A percentile compares a stretch with the other conserved stretches of the same genome.
These are phyloP conservation scores for Venustampulla echinocandica DNA, from an alignment of 495 filamentous ascomycete species.

Conservation along the genomic window DNA sequence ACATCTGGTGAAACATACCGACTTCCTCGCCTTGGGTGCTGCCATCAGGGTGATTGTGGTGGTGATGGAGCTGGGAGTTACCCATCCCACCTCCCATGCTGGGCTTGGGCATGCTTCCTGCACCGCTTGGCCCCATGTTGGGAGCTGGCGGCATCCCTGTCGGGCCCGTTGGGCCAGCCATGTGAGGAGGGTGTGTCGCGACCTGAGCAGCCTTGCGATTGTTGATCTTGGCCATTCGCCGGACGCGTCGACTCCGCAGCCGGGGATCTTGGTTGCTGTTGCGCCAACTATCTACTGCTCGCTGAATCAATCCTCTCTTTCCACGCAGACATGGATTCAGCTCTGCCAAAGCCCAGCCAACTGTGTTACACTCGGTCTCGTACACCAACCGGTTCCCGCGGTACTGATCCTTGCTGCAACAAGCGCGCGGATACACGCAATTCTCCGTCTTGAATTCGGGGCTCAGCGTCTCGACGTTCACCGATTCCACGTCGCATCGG, in stretches of 20 bases:
- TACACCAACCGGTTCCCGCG: conserved; percentile 89
- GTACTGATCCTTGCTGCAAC: conserved; percentile 92
- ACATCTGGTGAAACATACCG: conserved; percentile 84
- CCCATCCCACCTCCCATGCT: conserved; percentile 54
- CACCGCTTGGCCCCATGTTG: conserved; percentile 37
- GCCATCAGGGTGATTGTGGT: conserved; percentile 70
- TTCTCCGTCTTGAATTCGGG: conserved; percentile 94
- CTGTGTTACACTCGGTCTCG: conserved; percentile 97
- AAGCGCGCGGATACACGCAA: conserved; percentile 94
- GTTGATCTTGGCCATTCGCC: conserved; percentile 91
- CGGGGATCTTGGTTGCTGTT: conserved; percentile 97
- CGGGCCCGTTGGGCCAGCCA: conserved; percentile 41
- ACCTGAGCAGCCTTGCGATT: conserved; percentile 57
- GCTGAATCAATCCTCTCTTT: conserved; percentile 91
- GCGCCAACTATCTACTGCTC: conserved; percentile 95
- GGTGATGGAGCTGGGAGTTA: conserved; percentile 60
- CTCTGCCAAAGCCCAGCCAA: conserved; percentile 92
- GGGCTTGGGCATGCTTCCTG: conserved; percentile 46
- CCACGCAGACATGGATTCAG: conserved; percentile 83
- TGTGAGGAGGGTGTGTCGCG: conserved; percentile 33
- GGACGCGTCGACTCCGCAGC: conserved; percentile 80
- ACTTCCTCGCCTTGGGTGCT: conserved; percentile 70
- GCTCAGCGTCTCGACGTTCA: conserved; percentile 76
- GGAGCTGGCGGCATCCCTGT: conserved; percentile 44
- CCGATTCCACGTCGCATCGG: conserved; percentile 93